phyloP scores from a whole-genome alignment of 192 early-diverging fungal species.

The Polychytrium aggregatum region DNA sequence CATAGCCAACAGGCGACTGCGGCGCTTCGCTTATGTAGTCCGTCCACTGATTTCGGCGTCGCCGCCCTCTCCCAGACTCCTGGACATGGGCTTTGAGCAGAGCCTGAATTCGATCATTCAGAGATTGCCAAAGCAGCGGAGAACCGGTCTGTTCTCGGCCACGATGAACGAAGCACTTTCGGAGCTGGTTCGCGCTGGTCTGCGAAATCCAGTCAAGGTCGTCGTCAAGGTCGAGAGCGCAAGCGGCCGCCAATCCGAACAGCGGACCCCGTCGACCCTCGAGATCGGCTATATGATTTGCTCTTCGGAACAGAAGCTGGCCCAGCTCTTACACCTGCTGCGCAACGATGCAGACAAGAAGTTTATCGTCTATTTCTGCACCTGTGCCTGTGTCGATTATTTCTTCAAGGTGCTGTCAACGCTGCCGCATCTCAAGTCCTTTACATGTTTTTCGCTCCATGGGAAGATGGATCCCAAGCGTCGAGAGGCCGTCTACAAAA shows the following conservation, averaged over 20 bases:
- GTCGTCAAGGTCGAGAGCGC: conserved; percentile 78
- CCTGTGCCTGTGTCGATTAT: conserved; percentile 93
- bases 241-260: conserved; percentile 15
- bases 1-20: background rate
- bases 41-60: too few species aligned
- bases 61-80: too few species aligned
- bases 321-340: conserved; percentile 58
- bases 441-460: conserved; percentile 66
- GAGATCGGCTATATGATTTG: conserved; percentile 56
- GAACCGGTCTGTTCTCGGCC: conserved; percentile 92
- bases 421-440: conserved; percentile 30
- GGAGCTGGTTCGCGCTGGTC: conserved; percentile 72
- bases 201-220: conserved; percentile 84
- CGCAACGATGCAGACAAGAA: conserved; percentile 52
- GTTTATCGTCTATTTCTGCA: conserved; percentile 90
- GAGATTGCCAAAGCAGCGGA: conserved; percentile 79
- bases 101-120: conserved; percentile 68
- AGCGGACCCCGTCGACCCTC: conserved; percentile 48
- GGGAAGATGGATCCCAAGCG: conserved; percentile 88
- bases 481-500: conserved; percentile 66
- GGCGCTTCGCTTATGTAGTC: background rate
- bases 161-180: conserved; percentile 87
- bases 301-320: conserved; percentile 70
- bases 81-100: conserved; percentile 89
- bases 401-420: conserved; percentile 54